A percentile compares a stretch with the other conserved stretches of the same genome.
Conservation (phyloP, 1,284 basidiomycete species). For the Porogramme epimiltina region DNA sequence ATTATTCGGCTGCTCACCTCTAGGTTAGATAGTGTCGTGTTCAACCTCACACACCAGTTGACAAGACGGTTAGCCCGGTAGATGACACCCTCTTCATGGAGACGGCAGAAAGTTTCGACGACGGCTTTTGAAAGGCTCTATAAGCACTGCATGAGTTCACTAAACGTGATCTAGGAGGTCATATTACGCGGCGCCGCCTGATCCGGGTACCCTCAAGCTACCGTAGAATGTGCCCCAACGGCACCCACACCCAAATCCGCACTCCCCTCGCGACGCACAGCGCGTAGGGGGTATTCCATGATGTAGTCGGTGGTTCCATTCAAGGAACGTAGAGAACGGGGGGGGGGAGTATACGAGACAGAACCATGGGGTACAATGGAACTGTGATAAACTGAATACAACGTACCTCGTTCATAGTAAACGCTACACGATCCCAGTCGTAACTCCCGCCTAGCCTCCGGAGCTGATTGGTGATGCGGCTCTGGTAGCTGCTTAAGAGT, state of each 20-base stretch:
- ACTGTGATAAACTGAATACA: too few relatives aligned
- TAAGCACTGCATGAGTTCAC: background rate
- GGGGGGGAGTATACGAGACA: too few relatives aligned
- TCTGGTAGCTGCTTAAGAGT: conserved; percentile 71
- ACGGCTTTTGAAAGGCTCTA: conserved; percentile 86
- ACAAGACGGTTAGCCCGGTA: conserved; percentile 98
- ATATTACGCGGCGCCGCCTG: too few relatives aligned
- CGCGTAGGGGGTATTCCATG: too few relatives aligned
- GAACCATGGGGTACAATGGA: too few relatives aligned
- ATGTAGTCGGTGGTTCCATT: too few relatives aligned
- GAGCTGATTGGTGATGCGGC: conserved; percentile 89
- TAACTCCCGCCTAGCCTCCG: conserved; percentile 91
- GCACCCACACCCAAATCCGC: too few relatives aligned
- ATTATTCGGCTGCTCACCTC: conserved; percentile 77
- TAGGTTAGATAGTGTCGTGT: conserved; percentile 96
- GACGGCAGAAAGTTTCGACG: conserved; percentile 86
- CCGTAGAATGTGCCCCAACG: too few relatives aligned
- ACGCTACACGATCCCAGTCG: conserved; percentile 93
- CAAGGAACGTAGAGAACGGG: too few relatives aligned
- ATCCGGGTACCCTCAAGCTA: too few relatives aligned
- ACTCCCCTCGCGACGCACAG: too few relatives aligned
- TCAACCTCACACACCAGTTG: conserved; percentile 97
- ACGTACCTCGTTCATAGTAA: conserved; percentile 91
- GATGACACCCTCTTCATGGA: conserved; percentile 93
- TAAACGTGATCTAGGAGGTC: background rate